These are phyloP conservation scores for Daedaleopsis sinensis DNA, from an alignment of 768 basidiomycete genomes.

Conservation along the genomic window DNA sequence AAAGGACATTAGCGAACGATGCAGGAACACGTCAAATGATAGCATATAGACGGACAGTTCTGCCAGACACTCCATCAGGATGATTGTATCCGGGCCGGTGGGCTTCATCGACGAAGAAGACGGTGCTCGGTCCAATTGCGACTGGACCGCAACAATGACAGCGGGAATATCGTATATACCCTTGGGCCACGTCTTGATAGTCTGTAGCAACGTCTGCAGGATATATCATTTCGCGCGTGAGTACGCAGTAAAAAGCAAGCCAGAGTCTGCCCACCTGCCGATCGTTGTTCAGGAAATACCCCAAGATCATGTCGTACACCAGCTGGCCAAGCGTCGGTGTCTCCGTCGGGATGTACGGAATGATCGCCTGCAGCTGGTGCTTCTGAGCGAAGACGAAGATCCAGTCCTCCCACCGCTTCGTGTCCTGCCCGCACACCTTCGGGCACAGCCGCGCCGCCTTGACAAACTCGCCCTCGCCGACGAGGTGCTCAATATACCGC, in stretches of 20 bases:
- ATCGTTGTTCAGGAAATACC: constrained; percentile 81
- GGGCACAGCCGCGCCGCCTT: constrained; percentile 85
- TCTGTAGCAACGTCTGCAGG: constrained; percentile 68
- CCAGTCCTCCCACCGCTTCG: constrained; percentile 93
- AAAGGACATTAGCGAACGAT: neutral
- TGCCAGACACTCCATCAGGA: constrained; percentile 93
- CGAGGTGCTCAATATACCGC: constrained; percentile 85
- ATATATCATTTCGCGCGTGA: neutral
- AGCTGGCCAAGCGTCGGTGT: constrained; percentile 78
- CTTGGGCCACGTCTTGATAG: constrained; percentile 86
- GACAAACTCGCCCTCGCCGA: constrained; percentile 69
- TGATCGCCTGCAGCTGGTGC: constrained; percentile 81
- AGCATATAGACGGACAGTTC: constrained; percentile 72
- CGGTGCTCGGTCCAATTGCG: constrained; percentile 69
- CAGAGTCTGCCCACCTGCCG: constrained; percentile 50
- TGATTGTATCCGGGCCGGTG: constrained; percentile 48
- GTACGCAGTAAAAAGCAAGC: neutral
- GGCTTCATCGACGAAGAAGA: constrained; percentile 50
- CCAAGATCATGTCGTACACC: constrained; percentile 95
- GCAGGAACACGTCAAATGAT: neutral
- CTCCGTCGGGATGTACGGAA: constrained; percentile 86
- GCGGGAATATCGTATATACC: constrained; percentile 88
- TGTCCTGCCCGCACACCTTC: constrained; percentile 81
- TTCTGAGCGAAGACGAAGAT: constrained; percentile 89
- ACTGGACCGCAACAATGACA: constrained; percentile 87